Percentiles rank a stretch among this genome's conserved stretches.
Evolutionary conservation across 768 basidiomycete species (phyloP).

Genomic region (Hygrocybe coccinea): DNA sequence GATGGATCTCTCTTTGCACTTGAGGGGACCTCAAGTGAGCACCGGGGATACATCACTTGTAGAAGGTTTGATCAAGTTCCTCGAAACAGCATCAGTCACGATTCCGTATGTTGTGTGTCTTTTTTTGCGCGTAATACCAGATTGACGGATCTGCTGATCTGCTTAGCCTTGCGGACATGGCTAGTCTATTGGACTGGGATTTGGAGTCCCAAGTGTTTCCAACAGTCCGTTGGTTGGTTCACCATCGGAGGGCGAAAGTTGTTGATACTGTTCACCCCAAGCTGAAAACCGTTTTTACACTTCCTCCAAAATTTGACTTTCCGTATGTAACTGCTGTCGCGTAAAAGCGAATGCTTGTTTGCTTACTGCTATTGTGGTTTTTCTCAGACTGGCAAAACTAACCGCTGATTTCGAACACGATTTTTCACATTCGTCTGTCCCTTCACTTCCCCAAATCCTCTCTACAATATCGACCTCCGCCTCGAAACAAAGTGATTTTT

Average conservation of each 20-base stretch:
- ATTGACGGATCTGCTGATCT: constrained; percentile 3
- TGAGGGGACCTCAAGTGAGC: constrained; percentile 54
- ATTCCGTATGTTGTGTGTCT: constrained; percentile 52
- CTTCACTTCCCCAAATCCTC: constrained; percentile 68
- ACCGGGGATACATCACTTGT: constrained; percentile 64
- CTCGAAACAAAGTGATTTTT: constrained; percentile 64
- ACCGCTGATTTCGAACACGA: constrained; percentile 54
- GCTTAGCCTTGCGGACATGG: constrained; percentile 70
- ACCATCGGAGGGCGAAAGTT: constrained; percentile 84
- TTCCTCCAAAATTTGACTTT: constrained; percentile 58
- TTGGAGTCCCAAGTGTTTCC: constrained; percentile 79
- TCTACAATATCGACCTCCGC: constrained; percentile 67
- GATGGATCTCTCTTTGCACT: constrained; percentile 54
- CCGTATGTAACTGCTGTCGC: constrained; percentile 45
- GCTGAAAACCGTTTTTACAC: constrained; percentile 76
- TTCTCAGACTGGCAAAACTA: constrained; percentile 47
- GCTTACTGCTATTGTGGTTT: constrained; percentile 6
- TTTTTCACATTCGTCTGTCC: constrained; percentile 59
- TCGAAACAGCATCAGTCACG: constrained; percentile 68
- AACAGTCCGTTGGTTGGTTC: constrained; percentile 87
- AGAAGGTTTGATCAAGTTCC: constrained; percentile 68
- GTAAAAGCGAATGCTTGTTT: neutral
- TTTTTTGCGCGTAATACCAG: neutral
- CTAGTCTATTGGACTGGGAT: constrained; percentile 77
- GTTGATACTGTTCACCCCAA: constrained; percentile 79